Evolutionary conservation across 2,329 filamentous ascomycete genomes (phyloP).

Genomic region (Aplosporella prunicola): DNA sequence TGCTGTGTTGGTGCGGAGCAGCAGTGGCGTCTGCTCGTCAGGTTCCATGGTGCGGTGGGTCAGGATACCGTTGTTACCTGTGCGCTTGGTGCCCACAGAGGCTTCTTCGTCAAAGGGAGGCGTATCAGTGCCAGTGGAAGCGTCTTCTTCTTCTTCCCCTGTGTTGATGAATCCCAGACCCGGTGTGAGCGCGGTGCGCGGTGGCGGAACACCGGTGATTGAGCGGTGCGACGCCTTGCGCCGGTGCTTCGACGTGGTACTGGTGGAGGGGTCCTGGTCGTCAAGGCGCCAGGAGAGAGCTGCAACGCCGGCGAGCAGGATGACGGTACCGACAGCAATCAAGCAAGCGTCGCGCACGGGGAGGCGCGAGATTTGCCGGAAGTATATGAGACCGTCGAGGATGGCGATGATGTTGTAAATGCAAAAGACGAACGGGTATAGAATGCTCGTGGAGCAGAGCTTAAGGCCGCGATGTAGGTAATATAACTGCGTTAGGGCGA

Average conservation of each 20-base stretch:
- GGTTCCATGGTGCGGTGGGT: conserved; percentile 6
- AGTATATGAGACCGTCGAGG: conserved; percentile 93
- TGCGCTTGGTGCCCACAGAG: conserved; percentile 6
- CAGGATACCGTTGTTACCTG: conserved; percentile 1
- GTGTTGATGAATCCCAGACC: conserved; percentile 65
- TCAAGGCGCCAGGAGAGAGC: conserved; percentile 89
- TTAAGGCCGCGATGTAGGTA: conserved; percentile 91
- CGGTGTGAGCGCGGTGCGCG: conserved; percentile 64
- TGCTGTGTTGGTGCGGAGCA: conserved; percentile 25
- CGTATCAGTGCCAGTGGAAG: conserved; percentile 6
- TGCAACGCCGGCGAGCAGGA: conserved; percentile 79
- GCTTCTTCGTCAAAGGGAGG: conserved; percentile 10
- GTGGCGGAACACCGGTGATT: conserved; percentile 30
- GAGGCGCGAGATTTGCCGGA: conserved; percentile 76
- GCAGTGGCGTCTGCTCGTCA: conserved; percentile 27
- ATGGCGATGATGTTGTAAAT: conserved; percentile 99
- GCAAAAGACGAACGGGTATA: conserved; percentile 97
- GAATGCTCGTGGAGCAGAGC: conserved; percentile 85
- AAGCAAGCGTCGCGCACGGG: conserved; percentile 65
- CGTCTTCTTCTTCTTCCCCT: conserved; percentile 15
- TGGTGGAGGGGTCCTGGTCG: conserved; percentile 50
- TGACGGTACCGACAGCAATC: conserved; percentile 76
- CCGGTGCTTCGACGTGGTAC: not conserved
- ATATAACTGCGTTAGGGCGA: conserved; percentile 86
- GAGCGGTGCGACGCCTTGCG: conserved; percentile 21